Base-by-base conservation (phyloP, 2,329 filamentous ascomycete genomes). In the Spiromastix sp. region DNA sequence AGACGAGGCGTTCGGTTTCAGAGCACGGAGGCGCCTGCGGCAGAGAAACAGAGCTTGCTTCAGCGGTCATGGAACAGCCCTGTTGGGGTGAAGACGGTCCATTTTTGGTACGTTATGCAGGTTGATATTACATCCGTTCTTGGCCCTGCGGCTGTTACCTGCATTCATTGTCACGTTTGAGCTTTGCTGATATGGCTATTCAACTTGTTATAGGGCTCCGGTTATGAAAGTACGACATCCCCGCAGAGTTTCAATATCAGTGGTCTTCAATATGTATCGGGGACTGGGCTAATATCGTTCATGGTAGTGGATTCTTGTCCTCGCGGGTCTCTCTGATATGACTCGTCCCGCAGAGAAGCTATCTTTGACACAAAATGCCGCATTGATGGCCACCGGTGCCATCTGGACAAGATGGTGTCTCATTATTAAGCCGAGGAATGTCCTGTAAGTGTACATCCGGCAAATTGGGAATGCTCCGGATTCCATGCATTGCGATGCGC, bases 381-480 rank as follows among this genome's bases (percentile, higher is more conserved):
- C 91, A 40, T 74, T 98, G 49, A 91, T 85, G 56, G 79, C 79
- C 50, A 98, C 91, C 7, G 91, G 91, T 48, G 65, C 82, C 46
- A 98, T 98, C 72, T 98, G 91, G 91, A 98, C 91, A 30, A 77
- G 91, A 48, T 98, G 91, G 91, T 98, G 91, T 72, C 72, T 96
- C 57, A 82, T 98, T 61, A 98, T 98, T 66, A 86, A 79, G 63
- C 91, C 91, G 39, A 79, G 78, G 64, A 98, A 98, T 71, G 67
- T 86, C 54, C 81, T 95, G 80, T 85, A 67, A 31, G 78, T 66
- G 13, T 15, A 27, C n/a, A 20, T 13, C 11, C n/a, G n/a, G n/a
- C n/a, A n/a, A n/a, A n/a, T n/a, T n/a, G n/a, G n/a, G n/a, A n/a
- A n/a, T n/a, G n/a, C n/a, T n/a, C n/a, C n/a, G n/a, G n/a, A n/a